phyloP scores from a whole-genome alignment of 176 grass and related monocot species.

The Cenchrus americanus region DNA sequence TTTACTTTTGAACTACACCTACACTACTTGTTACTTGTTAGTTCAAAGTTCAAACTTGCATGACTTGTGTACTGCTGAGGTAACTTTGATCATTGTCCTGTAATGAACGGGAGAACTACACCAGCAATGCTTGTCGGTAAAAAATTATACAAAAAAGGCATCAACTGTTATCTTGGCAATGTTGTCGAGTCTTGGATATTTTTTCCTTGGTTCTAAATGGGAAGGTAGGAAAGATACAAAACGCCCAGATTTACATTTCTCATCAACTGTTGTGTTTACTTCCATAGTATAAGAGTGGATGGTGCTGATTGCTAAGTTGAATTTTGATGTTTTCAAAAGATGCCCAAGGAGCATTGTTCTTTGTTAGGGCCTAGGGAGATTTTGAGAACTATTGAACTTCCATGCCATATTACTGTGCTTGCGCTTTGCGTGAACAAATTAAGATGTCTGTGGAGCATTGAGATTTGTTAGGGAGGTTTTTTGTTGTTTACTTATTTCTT shows the following conservation, averaged over 20 bases:
- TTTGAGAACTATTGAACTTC: neutral
- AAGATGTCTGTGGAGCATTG: no score
- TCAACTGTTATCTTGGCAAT: conserved; percentile 1
- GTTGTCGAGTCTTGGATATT: neutral
- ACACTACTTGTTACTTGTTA: no score
- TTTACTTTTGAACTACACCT: no score
- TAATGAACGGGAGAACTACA: no score
- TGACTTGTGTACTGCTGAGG: no score
- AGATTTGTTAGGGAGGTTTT: neutral
- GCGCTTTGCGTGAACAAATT: neutral
- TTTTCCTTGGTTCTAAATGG: neutral
- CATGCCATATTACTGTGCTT: neutral
- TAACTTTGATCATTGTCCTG: no score
- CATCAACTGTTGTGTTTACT: neutral
- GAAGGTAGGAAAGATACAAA: neutral
- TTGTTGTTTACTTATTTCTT: no score
- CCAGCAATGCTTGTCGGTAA: no score
- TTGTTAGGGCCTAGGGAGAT: neutral
- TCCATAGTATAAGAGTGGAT: no score
- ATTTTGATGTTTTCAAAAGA: neutral
- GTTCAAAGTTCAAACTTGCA: no score
- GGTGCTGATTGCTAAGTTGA: neutral
- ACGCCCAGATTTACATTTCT: neutral
- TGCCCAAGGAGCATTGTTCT: neutral
- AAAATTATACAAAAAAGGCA: neutral